Base-by-base conservation (phyloP, 2,329 filamentous ascomycete genomes). In the Curvularia verruculosa region DNA sequence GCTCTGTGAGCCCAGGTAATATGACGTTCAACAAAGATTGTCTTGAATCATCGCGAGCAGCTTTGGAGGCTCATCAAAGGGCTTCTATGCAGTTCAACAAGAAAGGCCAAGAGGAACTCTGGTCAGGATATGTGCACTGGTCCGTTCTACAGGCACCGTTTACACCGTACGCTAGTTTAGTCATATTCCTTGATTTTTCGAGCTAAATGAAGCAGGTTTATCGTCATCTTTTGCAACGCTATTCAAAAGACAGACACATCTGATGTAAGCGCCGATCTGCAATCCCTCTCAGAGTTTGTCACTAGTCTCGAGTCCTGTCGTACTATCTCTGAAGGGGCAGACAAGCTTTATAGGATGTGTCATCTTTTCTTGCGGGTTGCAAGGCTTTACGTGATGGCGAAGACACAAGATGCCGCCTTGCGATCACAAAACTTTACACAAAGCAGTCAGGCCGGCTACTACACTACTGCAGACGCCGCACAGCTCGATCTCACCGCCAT, bases 361-460 rank as follows among this genome's bases (percentile, higher is more conserved):
- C 80, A 83, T 34, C 81, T 89, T 24, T 85, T 89, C 69, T 81
- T 82, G 58, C 84, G 84, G 52, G 84, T 89, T 5, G 85, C 87
- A 6, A 79, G 79, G 43, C 75, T 88, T 3, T 89, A 89, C 61
- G 78, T 88, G 5, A 83, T 88, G 65, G 83, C 86, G 24, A 87
- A 86, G 66, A 76, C 28, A 18, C 77, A 75, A 61, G 80, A 84
- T 47, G 75, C 36, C 8, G 46, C 58, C 4, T 36, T 45, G 2
- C 55, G 43, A n/a, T 36, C 55, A 1, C 52, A 50, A 23, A 46
- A 57, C 2, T 50, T 54, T 15, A 34, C 61, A 12, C 41, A 47
- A 13, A 51, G 29, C 3, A 54, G 34, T 15, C 56, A 61, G 18
- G 48, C 59, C 18, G 50, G 52, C 9, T 67, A 59, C 45, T 67